A percentile compares a stretch with the other conserved stretches of the same genome.
Evolutionary conservation across 768 basidiomycete species (phyloP).

Genomic region (Xerocomus brunneocitrinus): DNA sequence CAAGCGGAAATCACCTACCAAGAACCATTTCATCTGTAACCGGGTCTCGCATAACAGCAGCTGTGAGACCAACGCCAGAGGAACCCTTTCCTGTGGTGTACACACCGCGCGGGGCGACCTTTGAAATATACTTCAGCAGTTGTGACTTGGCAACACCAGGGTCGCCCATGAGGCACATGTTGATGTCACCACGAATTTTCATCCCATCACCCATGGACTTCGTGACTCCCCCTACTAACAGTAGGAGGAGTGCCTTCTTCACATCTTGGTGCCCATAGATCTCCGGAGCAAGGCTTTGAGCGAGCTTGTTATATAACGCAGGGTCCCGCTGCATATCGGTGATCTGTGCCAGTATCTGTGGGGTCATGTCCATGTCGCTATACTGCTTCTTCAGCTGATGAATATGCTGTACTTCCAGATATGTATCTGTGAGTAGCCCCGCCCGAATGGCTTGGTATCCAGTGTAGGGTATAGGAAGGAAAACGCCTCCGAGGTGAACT

Average conservation of each 20-base stretch:
- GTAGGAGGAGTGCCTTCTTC: conserved; percentile 89
- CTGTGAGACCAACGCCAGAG: conserved; percentile 97
- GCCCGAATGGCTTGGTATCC: conserved; percentile 97
- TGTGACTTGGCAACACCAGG: conserved; percentile 99
- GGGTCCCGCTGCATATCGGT: conserved; percentile 66
- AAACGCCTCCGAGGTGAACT: conserved; percentile 92
- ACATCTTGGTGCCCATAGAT: conserved; percentile 98
- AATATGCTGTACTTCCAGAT: conserved; percentile 87
- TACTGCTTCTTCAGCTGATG: conserved; percentile 98
- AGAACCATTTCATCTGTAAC: conserved; percentile 99
- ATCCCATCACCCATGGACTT: conserved; percentile 96
- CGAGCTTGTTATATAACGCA: conserved; percentile 80
- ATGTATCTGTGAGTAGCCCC: conserved; percentile 94
- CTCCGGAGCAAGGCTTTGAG: conserved; percentile 94
- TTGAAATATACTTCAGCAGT: conserved; percentile 95
- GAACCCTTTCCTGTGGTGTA: conserved; percentile 99
- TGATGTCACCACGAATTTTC: conserved; percentile 98
- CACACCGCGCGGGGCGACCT: conserved; percentile 94
- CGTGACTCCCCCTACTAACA: conserved; percentile 94
- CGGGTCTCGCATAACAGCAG: conserved; percentile 98
- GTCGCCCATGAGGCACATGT: conserved; percentile 98
- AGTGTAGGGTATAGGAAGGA: conserved; percentile 95
- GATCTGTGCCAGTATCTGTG: conserved; percentile 71
- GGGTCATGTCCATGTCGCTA: conserved; percentile 87
- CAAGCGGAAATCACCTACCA: conserved; percentile 51